Conservation (phyloP, 495 filamentous ascomycete genomes). For the Evansstolkia leycettana region DNA sequence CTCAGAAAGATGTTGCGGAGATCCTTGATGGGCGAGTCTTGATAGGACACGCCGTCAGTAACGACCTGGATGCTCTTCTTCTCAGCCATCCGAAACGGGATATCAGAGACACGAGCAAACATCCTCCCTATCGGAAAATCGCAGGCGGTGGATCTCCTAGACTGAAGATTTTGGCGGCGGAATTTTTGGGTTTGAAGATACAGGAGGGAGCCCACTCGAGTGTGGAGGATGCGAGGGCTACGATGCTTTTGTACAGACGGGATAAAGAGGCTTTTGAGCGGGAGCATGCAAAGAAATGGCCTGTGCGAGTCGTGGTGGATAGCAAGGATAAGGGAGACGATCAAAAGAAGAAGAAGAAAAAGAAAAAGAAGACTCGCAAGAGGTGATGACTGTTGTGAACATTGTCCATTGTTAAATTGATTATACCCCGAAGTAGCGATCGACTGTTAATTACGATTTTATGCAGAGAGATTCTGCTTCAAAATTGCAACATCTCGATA, state of each 20-base stretch:
- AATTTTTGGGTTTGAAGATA: slow-evolving; percentile 73
- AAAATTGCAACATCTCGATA: not conserved
- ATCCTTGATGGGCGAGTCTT: slow-evolving; percentile 64
- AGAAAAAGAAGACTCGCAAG: slow-evolving; percentile 41
- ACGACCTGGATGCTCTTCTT: slow-evolving; percentile 69
- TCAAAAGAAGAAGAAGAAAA: slow-evolving; percentile 38
- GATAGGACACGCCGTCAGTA: slow-evolving; percentile 79
- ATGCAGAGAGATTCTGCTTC: not conserved
- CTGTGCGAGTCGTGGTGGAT: slow-evolving; percentile 29
- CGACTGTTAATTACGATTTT: slow-evolving; percentile 8
- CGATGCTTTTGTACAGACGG: slow-evolving; percentile 74
- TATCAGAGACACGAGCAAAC: slow-evolving; percentile 75
- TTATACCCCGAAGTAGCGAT: slow-evolving; percentile 2
- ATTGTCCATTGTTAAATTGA: too few relatives aligned
- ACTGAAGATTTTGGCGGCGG: slow-evolving; percentile 60
- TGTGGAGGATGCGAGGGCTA: slow-evolving; percentile 80
- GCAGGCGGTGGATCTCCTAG: slow-evolving; percentile 67
- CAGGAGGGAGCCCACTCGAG: slow-evolving; percentile 62
- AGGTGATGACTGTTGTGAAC: slow-evolving; percentile 17
- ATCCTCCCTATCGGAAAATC: slow-evolving; percentile 58
- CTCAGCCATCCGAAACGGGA: slow-evolving; percentile 63
- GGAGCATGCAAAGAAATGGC: slow-evolving; percentile 56
- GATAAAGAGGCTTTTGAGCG: slow-evolving; percentile 75
- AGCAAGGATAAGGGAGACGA: slow-evolving; percentile 23
- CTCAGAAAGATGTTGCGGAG: slow-evolving; percentile 58